A percentile compares a stretch with the other conserved stretches of the same genome.
Evolutionary conservation across 1,284 basidiomycete species (phyloP).

Genomic region (Inonotus hispidus): DNA sequence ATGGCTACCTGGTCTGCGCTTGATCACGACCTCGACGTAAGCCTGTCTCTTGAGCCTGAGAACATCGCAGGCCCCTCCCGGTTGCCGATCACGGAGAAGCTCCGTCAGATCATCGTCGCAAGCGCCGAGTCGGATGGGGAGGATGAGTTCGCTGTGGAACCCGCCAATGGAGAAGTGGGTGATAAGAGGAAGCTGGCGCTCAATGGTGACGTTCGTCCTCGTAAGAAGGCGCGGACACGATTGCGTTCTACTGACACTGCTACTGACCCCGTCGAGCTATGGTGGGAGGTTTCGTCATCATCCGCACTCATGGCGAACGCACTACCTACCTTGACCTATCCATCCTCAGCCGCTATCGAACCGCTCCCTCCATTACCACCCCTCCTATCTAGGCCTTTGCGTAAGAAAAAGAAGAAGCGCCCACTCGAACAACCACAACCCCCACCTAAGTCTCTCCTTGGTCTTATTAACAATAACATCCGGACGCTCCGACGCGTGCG

Average conservation of each 20-base stretch:
- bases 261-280: slow-evolving; percentile 47
- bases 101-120: slow-evolving; percentile 39
- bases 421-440: slow-evolving; percentile 31
- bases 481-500: slow-evolving; percentile 64
- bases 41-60: slow-evolving; percentile 39
- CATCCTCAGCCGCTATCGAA: slow-evolving; percentile 34
- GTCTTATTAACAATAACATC: slow-evolving; percentile 69
- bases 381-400: slow-evolving; percentile 17
- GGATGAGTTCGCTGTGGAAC: slow-evolving; percentile 28
- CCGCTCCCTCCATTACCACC: slow-evolving; percentile 25
- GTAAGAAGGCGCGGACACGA: slow-evolving; percentile 38
- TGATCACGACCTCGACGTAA: slow-evolving; percentile 41
- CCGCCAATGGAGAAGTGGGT: slow-evolving; percentile 37
- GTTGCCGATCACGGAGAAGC: slow-evolving; percentile 28
- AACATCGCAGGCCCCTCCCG: slow-evolving; percentile 17
- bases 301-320: slow-evolving; percentile 59
- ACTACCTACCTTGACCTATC: slow-evolving; percentile 49
- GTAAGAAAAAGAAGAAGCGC: slow-evolving; percentile 16
- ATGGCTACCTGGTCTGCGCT: slow-evolving; percentile 64
- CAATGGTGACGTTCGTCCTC: slow-evolving; percentile 32
- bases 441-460: slow-evolving; percentile 40
- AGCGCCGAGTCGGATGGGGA: slow-evolving; percentile 32
- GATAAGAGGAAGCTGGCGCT: slow-evolving; percentile 60
- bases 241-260: slow-evolving; percentile 25
- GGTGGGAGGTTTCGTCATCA: slow-evolving; percentile 69